Base-by-base conservation (phyloP, 1,284 basidiomycete species). In the Athelia sp. region DNA sequence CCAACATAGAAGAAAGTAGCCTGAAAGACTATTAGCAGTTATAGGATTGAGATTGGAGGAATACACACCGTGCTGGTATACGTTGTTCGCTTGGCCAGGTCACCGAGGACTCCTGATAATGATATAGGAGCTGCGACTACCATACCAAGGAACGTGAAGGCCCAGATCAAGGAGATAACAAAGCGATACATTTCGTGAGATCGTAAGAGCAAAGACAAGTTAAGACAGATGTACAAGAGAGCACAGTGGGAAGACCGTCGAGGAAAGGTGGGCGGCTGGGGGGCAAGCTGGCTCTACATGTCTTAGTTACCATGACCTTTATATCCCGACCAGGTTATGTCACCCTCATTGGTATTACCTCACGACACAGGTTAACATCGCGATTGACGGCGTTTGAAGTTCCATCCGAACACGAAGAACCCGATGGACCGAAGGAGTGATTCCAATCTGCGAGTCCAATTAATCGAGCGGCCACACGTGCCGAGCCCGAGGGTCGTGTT, bases 71-170 rank as follows among this genome's bases (percentile, higher is more conserved):
- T 64, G 36, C 81, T 81, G 17, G 52, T 57, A 57, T 72, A 75
- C 4, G 71, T 68, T 43, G 67, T 52, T 45, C 82, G 74, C 62
- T 75, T 79, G 53, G 74, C 72, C 38, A 82, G 66, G 29, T 63
- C 60, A 11, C 61, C 52, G 9, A 60, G 34, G 22, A 65, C 60
- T 21, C 54, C 62, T 45, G 56, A 55, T 47, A 24, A 48, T 43
- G 72, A 65, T 23, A 82, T 56, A 26, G 83, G 83, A 22, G 74
- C 62, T 14, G 77, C 77, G 55, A 75, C 57, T 50, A 77, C 47
- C 53, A 72, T 67, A 48, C 71, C 61, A 59, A 74, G 69, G 53
- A 82, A 57, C 23, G 69, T 58, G 53, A 75, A 62, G 58, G 78
- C 52, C 57, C 77, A 56, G 57, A 72, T 6, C n/a, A n/a, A 40